Evolutionary conservation across 768 basidiomycete species (phyloP).

Genomic region (Pleurotus ostreatus): DNA sequence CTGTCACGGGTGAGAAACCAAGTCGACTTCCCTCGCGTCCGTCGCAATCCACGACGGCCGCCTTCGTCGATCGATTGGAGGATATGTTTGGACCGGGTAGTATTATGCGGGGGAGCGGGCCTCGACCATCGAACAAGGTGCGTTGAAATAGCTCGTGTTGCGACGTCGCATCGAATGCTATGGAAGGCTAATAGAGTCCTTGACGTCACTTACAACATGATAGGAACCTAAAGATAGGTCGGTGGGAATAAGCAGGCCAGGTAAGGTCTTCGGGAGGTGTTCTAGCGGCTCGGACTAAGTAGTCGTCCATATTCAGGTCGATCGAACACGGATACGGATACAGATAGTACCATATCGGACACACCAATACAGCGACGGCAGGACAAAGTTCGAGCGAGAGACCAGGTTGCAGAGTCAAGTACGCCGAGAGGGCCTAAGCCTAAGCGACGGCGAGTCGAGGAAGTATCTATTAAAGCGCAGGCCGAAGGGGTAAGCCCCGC

Average conservation of each 20-base stretch:
- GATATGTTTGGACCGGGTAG: constrained; percentile 11
- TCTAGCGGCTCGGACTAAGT: neutral
- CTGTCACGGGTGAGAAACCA: no score
- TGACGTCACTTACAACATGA: neutral
- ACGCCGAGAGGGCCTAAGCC: no score
- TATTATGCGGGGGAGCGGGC: constrained; percentile 5
- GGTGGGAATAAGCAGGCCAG: neutral
- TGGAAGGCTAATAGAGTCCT: neutral
- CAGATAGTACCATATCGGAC: no score
- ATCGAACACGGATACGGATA: no score
- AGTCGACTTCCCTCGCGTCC: neutral
- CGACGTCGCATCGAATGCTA: neutral
- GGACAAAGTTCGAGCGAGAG: no score
- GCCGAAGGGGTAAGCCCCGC: neutral
- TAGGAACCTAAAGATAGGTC: neutral
- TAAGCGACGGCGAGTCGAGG: no score
- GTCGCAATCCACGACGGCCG: neutral
- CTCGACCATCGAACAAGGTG: constrained; percentile 7
- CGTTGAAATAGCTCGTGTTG: neutral
- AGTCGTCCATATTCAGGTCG: no score
- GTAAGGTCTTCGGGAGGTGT: neutral
- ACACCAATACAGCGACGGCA: no score
- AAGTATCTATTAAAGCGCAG: no score
- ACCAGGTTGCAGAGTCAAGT: no score
- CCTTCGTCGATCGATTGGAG: constrained; percentile 2